Evolutionary conservation across 495 filamentous ascomycete genomes (phyloP).

Genomic region (Mycothermus thermophilus): DNA sequence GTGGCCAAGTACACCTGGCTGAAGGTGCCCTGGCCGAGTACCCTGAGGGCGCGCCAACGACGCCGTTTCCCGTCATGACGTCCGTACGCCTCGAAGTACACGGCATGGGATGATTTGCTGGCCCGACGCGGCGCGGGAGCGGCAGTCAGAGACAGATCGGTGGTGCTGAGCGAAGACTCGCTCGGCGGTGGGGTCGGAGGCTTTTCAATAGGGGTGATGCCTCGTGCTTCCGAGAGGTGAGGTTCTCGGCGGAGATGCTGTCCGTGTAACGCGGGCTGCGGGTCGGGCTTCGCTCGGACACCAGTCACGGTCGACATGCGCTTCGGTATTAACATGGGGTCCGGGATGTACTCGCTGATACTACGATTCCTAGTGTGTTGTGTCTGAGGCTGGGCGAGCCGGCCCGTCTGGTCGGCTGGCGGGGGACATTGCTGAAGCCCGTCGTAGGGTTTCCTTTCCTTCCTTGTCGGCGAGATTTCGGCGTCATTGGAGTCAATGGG

Average conservation of each 20-base stretch:
- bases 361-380: conserved; percentile 54
- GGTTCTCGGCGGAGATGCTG: conserved; percentile 60
- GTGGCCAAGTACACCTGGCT: conserved; percentile 86
- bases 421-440: conserved; percentile 26
- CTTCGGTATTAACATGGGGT: conserved; percentile 49
- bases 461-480: conserved; percentile 33
- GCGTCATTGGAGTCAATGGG: conserved; percentile 32
- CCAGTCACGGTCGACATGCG: conserved; percentile 62
- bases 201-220: conserved; percentile 45
- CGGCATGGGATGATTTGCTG: conserved; percentile 27
- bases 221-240: conserved; percentile 64
- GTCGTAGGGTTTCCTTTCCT: conserved; percentile 40
- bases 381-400: conserved; percentile 21
- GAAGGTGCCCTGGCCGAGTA: conserved; percentile 87
- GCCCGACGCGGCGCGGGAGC: conserved; percentile 8
- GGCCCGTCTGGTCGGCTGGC: conserved; percentile 16
- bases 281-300: conserved; percentile 32
- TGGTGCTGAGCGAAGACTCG: conserved; percentile 39
- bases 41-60: conserved; percentile 61
- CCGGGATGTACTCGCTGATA: conserved; percentile 74
- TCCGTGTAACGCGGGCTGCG: conserved; percentile 30
- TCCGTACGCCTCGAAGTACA: conserved; percentile 50
- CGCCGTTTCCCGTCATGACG: conserved; percentile 42
- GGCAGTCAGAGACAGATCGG: conserved; percentile 20
- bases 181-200: conserved; percentile 64